Conservation (phyloP, 2,329 filamentous ascomycete species). For the Rhinocladiella similis region DNA sequence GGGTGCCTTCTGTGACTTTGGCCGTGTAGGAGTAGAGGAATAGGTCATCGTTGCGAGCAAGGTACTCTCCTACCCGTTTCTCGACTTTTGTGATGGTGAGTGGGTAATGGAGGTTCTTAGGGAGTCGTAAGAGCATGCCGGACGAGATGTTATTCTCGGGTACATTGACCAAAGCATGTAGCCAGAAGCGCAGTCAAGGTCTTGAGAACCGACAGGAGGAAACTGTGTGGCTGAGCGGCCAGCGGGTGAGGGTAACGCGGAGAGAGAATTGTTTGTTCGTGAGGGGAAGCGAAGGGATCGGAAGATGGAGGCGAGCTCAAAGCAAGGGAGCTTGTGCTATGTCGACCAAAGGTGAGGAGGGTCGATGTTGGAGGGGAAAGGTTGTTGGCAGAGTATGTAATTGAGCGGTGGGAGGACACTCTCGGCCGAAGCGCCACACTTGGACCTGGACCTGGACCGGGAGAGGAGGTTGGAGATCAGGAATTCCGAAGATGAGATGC, state of each 20-base stretch:
- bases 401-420: neutral
- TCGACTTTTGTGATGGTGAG: conserved; percentile 87
- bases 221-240: neutral
- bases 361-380: neutral
- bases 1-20: conserved; percentile 60
- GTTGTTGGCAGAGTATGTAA: neutral
- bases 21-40: conserved; percentile 87
- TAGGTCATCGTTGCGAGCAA: conserved; percentile 74
- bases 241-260: neutral
- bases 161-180: conserved; percentile 25
- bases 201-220: neutral
- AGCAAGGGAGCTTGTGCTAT: neutral
- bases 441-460: neutral
- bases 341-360: neutral
- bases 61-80: conserved; percentile 70
- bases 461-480: neutral
- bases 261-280: conserved; percentile 1
- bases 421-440: neutral
- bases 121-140: conserved; percentile 49
- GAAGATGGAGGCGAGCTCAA: neutral
- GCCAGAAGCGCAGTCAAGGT: neutral
- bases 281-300: neutral
- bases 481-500: neutral
- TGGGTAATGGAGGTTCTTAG: conserved; percentile 75
- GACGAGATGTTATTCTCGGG: conserved; percentile 6